phyloP scores from a whole-genome alignment of 2,329 filamentous ascomycete genomes.

The Bipolaris victoriae region DNA sequence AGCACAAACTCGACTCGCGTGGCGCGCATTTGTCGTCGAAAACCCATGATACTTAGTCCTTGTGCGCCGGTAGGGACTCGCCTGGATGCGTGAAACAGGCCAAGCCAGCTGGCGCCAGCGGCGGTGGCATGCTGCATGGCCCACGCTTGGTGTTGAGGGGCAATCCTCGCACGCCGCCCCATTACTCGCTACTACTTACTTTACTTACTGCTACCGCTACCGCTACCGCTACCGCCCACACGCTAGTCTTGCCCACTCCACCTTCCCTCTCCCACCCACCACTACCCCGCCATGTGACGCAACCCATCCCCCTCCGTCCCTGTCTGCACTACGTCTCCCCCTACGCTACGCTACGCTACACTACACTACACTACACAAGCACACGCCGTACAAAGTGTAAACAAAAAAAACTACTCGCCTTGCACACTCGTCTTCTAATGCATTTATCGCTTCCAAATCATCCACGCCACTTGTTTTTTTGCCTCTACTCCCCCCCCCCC shows the following conservation, averaged over 20 bases:
- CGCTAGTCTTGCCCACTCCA: not conserved
- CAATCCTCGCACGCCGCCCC: slow-evolving; percentile 2
- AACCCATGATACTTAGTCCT: too few relatives aligned
- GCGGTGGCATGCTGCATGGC: slow-evolving; percentile 35
- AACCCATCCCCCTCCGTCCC: not conserved
- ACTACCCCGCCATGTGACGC: slow-evolving; percentile 2
- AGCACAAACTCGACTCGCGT: not conserved
- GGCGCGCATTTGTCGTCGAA: too few relatives aligned
- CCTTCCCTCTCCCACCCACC: not conserved
- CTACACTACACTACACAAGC: not conserved
- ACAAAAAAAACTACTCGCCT: not conserved
- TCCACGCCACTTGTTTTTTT: not conserved
- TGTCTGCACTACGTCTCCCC: not conserved
- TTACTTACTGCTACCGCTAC: too few relatives aligned
- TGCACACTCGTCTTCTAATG: not conserved
- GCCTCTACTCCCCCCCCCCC: not conserved
- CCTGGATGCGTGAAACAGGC: slow-evolving; percentile 26
- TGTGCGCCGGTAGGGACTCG: slow-evolving; percentile 6
- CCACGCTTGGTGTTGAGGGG: slow-evolving; percentile 41
- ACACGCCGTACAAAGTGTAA: too few relatives aligned
- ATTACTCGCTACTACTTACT: slow-evolving; percentile 6
- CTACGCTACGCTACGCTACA: not conserved
- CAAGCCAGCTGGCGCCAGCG: slow-evolving; percentile 26
- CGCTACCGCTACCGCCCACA: not conserved
- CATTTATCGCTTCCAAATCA: not conserved